A percentile compares a stretch with the other conserved stretches of the same genome.
These are phyloP conservation scores for Botrytis pseudocinerea DNA, from an alignment of 2,329 filamentous ascomycete species.

Conservation along the genomic window DNA sequence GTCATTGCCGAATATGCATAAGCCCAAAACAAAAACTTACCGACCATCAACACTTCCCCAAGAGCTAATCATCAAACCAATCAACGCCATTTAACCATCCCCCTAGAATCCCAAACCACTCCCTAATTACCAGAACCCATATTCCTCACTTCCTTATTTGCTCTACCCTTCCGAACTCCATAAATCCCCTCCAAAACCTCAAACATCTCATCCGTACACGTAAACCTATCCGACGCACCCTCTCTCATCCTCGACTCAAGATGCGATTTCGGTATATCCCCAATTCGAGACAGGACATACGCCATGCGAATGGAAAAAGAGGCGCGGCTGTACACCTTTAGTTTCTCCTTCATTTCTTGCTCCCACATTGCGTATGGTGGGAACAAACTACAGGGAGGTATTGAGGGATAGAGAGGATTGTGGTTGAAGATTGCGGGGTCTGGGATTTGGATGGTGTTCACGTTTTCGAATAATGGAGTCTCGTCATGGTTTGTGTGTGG, in stretches of 20 bases:
- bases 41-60: background rate
- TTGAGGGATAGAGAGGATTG: too few species aligned
- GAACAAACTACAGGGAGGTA: too few species aligned
- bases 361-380: background rate
- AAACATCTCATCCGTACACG: background rate
- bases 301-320: background rate
- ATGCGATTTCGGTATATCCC: background rate
- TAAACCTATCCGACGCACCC: background rate
- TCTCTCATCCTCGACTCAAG: background rate
- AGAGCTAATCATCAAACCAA: background rate
- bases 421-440: background rate
- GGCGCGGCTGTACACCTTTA: background rate
- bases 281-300: background rate
- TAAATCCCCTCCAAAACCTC: background rate
- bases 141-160: too few species aligned
- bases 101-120: too few species aligned
- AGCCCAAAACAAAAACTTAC: background rate
- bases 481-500: too few species aligned
- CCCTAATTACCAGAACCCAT: too few species aligned
- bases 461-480: too few species aligned
- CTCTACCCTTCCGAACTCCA: background rate
- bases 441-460: background rate
- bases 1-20: background rate
- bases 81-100: too few species aligned
- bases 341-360: background rate